phyloP scores from a whole-genome alignment of 805 yeast genomes.

The Aciculoconidium aculeatum region DNA sequence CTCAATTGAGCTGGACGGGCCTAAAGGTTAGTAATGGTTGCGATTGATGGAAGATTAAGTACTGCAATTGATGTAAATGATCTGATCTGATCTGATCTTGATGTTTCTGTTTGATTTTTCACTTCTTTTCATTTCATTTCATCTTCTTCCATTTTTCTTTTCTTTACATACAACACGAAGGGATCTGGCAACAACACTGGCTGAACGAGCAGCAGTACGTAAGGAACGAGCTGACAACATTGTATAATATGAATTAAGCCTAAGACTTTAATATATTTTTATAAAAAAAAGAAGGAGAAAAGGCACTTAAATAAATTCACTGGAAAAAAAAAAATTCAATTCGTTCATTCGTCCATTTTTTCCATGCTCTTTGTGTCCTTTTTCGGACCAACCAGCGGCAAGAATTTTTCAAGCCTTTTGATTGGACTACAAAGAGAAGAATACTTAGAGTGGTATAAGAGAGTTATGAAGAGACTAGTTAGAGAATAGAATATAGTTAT shows the following conservation, averaged over 20 bases:
- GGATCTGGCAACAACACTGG: conserved; percentile 34
- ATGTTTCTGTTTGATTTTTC: too few species aligned
- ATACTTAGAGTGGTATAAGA: too few species aligned
- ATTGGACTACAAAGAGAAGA: too few species aligned
- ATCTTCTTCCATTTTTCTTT: too few species aligned
- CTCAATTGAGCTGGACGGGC: conserved; percentile 65
- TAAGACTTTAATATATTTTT: conserved; percentile 11
- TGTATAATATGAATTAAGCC: conserved; percentile 16
- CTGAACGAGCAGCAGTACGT: conserved; percentile 81
- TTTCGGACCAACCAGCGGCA: conserved; percentile 10
- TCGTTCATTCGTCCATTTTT: conserved; percentile 6
- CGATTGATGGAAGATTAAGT: too few species aligned
- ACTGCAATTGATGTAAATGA: too few species aligned
- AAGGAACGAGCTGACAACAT: conserved; percentile 85
- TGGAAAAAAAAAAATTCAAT: conserved; percentile 7
- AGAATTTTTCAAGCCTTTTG: conserved; percentile 6
- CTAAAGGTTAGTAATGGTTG: conserved; percentile 39
- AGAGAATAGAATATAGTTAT: too few species aligned
- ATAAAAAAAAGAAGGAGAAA: conserved; percentile 8
- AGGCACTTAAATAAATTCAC: conserved; percentile 8
- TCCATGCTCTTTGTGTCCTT: conserved; percentile 1
- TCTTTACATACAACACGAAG: conserved; percentile 24
- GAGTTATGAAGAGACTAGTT: too few species aligned
- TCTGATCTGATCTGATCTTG: too few species aligned
- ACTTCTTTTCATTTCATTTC: too few species aligned